phyloP scores from a whole-genome alignment of 2,329 filamentous ascomycete species.

The Lachnellula hyalina region DNA sequence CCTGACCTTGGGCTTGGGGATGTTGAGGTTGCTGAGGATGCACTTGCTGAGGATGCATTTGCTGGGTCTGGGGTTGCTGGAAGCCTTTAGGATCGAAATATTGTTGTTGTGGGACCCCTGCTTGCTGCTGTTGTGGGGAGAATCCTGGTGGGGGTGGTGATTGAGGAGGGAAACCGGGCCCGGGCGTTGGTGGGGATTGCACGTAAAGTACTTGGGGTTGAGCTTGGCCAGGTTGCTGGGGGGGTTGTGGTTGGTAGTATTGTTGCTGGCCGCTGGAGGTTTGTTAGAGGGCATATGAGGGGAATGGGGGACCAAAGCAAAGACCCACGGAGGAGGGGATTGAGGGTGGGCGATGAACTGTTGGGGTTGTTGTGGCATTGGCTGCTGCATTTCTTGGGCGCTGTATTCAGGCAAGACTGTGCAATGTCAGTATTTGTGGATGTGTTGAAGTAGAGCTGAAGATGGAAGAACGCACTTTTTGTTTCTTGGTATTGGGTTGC shows the following conservation, averaged over 20 bases:
- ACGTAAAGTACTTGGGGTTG: constrained; percentile 9
- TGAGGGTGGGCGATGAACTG: no score
- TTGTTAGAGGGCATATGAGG: background rate
- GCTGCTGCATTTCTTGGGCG: no score
- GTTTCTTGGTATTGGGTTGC: no score
- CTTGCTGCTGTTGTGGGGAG: no score
- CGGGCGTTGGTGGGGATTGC: background rate
- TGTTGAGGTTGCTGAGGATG: background rate
- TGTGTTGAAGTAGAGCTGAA: no score
- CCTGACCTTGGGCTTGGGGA: background rate
- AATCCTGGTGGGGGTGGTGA: no score
- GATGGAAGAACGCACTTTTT: no score
- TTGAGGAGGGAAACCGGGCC: background rate
- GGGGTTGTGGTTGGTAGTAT: constrained; percentile 4
- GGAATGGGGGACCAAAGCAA: background rate
- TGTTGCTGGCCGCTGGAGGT: constrained; percentile 2
- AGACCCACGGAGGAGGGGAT: background rate
- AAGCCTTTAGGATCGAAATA: no score
- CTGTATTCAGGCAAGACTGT: no score
- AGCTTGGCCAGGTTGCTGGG: background rate
- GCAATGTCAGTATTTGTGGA: no score
- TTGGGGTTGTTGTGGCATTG: no score
- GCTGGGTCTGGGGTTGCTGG: background rate
- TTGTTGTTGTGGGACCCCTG: no score
- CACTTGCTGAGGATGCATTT: background rate